Evolutionary conservation across 345 rosid species (phyloP).

Genomic region (Brassica carinata): DNA sequence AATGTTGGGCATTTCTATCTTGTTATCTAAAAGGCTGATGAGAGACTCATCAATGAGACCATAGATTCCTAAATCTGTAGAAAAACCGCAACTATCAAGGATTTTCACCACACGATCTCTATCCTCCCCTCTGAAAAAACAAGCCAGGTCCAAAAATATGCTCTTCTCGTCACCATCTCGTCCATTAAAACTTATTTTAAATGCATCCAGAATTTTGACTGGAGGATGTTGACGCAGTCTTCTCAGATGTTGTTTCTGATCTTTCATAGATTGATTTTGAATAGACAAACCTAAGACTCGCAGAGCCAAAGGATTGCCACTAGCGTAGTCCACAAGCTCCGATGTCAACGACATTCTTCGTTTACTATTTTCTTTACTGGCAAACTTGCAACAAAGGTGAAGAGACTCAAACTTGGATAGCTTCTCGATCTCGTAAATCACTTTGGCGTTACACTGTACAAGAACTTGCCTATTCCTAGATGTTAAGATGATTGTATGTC

Average conservation of each 20-base stretch:
- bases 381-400: slow-evolving; percentile 3
- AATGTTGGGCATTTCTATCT: slow-evolving; percentile 35
- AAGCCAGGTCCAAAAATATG: slow-evolving; percentile 46
- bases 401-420: slow-evolving; percentile 8
- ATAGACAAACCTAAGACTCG: slow-evolving; percentile 35
- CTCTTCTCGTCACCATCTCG: slow-evolving; percentile 25
- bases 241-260: slow-evolving; percentile 26
- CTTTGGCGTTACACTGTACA: slow-evolving; percentile 19
- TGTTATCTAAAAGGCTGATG: slow-evolving; percentile 2
- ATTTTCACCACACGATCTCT: slow-evolving; percentile 12
- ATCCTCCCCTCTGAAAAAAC: slow-evolving; percentile 36
- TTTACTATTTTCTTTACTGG: background rate
- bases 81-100: slow-evolving; percentile 25
- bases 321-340: slow-evolving; percentile 12
- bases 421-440: slow-evolving; percentile 12
- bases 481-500: slow-evolving; percentile 39
- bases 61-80: slow-evolving; percentile 19
- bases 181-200: slow-evolving; percentile 37
- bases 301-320: slow-evolving; percentile 46
- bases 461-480: slow-evolving; percentile 35
- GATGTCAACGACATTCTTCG: background rate
- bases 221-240: slow-evolving; percentile 30
- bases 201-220: slow-evolving; percentile 4
- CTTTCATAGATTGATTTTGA: background rate
- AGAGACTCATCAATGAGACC: slow-evolving; percentile 42